Evolutionary conservation across 768 basidiomycete species (phyloP), one percentile per base, ranked within the genome.

Genomic region (Coprinopsis cinerea): DNA sequence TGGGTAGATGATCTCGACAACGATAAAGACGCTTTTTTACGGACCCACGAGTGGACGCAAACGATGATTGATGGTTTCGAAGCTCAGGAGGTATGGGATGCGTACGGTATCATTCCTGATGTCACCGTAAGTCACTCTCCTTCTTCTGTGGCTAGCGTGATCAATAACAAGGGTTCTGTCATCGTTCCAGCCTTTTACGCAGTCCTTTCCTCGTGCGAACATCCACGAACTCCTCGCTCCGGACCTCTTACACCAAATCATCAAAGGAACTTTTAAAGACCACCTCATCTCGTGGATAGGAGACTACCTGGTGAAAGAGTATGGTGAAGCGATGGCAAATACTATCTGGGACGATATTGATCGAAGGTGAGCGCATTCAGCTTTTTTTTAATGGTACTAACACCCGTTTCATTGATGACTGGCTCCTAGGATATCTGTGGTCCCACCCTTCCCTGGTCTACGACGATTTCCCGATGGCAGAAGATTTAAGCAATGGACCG

Each of bases 251-350:
- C 70, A 72, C 52, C 69, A 71, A 55, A 26, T 71, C n/a, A n/a
- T n/a, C n/a, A n/a, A n/a, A n/a, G n/a, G n/a, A n/a, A n/a, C n/a
- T n/a, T n/a, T n/a, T n/a, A 71, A 48, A 49, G 73, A 72, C 35
- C 72, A 73, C 44, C 56, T 73, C 1, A 68, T 73, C 1, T 32
- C 34, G 1, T 74, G 71, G 72, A 59, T 67, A 0, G 41, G 48
- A 1, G 52, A 64, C 4, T 73, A 70, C 46, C 46, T 75, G 1
- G 9, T 42, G 1, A 1, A 47, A 0, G 30, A 23, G 1, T 49
- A 67, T 52, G 49, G 54, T 0, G 47, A 58, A n/a, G 44, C 48
- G 3, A 15, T 39, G 7, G 67, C 59, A 1, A 46, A 58, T 13
- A 35, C 25, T n/a, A 63, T 69, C 27, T 27, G 69, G 4, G 62